Evolutionary conservation across 2,329 filamentous ascomycete species (phyloP).

Genomic region (Alternaria gaisen): DNA sequence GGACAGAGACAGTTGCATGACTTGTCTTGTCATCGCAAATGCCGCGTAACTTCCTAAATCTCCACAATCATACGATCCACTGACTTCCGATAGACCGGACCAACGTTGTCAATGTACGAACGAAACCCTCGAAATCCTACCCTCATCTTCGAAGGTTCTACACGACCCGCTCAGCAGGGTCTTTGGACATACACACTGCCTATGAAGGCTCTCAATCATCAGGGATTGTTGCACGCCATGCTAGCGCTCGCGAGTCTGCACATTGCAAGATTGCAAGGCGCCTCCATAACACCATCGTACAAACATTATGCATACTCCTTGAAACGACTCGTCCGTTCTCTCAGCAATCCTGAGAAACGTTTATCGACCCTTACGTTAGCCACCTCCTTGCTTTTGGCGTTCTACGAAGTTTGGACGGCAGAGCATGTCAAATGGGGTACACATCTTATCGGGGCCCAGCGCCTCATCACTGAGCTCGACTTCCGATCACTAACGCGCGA

Average conservation of each 20-base stretch:
- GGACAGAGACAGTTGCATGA: not conserved
- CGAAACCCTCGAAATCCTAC: slow-evolving; percentile 78
- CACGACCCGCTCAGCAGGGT: slow-evolving; percentile 43
- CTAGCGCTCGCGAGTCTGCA: slow-evolving; percentile 87
- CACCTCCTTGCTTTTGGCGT: slow-evolving; percentile 83
- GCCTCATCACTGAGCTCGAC: slow-evolving; percentile 83
- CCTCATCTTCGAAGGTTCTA: slow-evolving; percentile 66
- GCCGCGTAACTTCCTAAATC: not conserved
- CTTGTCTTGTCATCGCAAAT: not conserved
- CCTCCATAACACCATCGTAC: slow-evolving; percentile 79
- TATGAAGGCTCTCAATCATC: slow-evolving; percentile 81
- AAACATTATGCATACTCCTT: slow-evolving; percentile 92
- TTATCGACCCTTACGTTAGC: slow-evolving; percentile 84
- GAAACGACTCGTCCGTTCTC: slow-evolving; percentile 77
- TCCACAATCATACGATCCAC: not conserved
- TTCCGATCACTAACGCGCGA: slow-evolving; percentile 76
- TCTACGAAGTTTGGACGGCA: slow-evolving; percentile 93
- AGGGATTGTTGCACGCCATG: slow-evolving; percentile 89
- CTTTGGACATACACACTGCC: slow-evolving; percentile 78
- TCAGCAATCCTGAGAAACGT: slow-evolving; percentile 74
- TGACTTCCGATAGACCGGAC: slow-evolving; percentile 67
- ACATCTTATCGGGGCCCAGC: slow-evolving; percentile 84
- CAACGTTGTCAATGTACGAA: slow-evolving; percentile 87
- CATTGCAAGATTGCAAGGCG: slow-evolving; percentile 80
- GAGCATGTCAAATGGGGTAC: slow-evolving; percentile 97